Evolutionary conservation across 2,329 filamentous ascomycete species (phyloP).

Genomic region (Alternaria infectoria): DNA sequence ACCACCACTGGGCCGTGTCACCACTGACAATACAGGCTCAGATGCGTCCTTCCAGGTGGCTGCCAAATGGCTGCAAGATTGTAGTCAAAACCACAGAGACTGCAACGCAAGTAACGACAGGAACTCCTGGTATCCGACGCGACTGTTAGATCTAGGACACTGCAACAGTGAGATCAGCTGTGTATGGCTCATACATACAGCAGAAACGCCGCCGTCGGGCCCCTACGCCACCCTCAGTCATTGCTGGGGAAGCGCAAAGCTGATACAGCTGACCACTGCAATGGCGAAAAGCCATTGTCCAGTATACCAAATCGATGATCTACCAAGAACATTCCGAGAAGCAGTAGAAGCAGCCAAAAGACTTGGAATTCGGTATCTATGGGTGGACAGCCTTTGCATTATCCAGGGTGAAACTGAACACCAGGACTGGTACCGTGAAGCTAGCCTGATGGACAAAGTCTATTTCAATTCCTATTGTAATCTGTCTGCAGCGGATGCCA

Average conservation of each 20-base stretch:
- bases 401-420: background rate
- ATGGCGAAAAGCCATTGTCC: background rate
- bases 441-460: slow-evolving; percentile 11
- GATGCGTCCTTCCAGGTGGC: background rate
- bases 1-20: background rate
- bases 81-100: background rate
- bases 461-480: slow-evolving; percentile 13
- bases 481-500: slow-evolving; percentile 6
- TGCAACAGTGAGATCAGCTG: background rate
- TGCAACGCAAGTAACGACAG: background rate
- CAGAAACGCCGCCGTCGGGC: background rate
- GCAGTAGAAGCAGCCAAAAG: slow-evolving; percentile 14
- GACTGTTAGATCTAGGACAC: slow-evolving; percentile 7
- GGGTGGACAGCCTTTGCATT: slow-evolving; percentile 23
- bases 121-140: slow-evolving; percentile 7
- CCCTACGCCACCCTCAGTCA: slow-evolving; percentile 15
- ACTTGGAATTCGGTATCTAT: slow-evolving; percentile 23
- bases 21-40: background rate
- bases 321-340: slow-evolving; percentile 25
- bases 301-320: background rate
- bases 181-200: slow-evolving; percentile 8
- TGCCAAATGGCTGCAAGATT: slow-evolving; percentile 1
- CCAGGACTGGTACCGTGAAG: slow-evolving; percentile 9
- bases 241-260: slow-evolving; percentile 7
- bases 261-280: slow-evolving; percentile 3